Base-by-base conservation (phyloP, 208 protist genomes). In the Entamoeba histolytica region DNA sequence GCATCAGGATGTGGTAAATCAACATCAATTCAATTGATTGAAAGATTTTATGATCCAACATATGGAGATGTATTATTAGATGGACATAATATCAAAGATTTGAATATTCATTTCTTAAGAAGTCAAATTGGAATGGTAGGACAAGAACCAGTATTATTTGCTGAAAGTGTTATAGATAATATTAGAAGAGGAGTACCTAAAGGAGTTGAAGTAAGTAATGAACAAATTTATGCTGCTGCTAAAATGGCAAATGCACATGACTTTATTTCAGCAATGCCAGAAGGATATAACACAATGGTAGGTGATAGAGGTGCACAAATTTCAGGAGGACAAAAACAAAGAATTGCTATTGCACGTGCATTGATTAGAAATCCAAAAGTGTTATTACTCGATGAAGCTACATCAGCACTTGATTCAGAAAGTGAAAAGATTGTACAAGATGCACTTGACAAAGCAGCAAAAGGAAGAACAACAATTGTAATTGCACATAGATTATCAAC, bases 401-500 rank as follows among this genome's bases (percentile, higher is more conserved):
- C 97, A 2, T 96, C 95, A 0, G 97, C 97, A 31, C 96, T 98
- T 4, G 97, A 98, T 94, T 96, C 96, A 73, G 96, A 97, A 95
- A 97, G 95, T 69, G 97, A 98, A 96, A 93, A 96, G 52, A 95
- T 97, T 15, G 97, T 98, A 73, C 96, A 98, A 92, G 96, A 97
- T n/a, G 97, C 96, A 39, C 93, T 97, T 4, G 95, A 97, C 52
- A 91, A 93, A 91, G 93, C 98, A n/a, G 97, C 98, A 94, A n/a
- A 93, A 39, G 95, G 93, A 17, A 96, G 96, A 91, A 98, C 97
- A 28, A 97, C 97, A 17, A 96, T 98, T 51, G 96, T 98, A 39
- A 98, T 98, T 94, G 97, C 97, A 39, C 97, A 98, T 91, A 96
- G 97, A 92, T 95, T 98, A 28, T 97, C 95, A 19, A 98, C 97